Evolutionary conservation across 2,329 filamentous ascomycete genomes (phyloP), one percentile per base, ranked within the genome.

Genomic region (Calonectria montana): DNA sequence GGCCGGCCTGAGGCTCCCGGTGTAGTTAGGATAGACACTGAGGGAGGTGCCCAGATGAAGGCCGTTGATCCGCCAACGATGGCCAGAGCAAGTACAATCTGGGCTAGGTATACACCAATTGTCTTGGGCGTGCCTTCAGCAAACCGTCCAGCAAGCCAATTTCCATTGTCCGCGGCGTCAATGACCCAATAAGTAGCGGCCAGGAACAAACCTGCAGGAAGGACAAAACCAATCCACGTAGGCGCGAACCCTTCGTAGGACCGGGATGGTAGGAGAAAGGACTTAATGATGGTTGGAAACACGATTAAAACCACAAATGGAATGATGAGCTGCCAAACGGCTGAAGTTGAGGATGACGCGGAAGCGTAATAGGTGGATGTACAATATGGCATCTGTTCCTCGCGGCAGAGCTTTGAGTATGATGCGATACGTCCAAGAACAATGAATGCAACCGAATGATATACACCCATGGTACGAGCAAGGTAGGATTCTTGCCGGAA

Each of bases 311-410:
- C 89, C n/a, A 90, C 79, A 77, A 95, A 94, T 0, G 96, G 95
- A 59, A 98, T 93, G 9, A 88, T 83, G 21, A 98, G 88, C 82
- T 98, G 96, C 95, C 96, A 98, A 1, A 92, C 89, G 1, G 96
- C 94, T 3, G 96, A 98, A 1, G 96, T 98, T 0, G 97, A 98
- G 0, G 96, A 98, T 3, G 93, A 94, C 12, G 93, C 91, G 0
- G 96, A 98, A 5, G 95, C 93, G 81, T 99, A 99, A 86, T 98
- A 99, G 0, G 97, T 98, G 2, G 96, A 98, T 66, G 91, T 91
- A 86, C 97, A 99, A 85, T 93, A 97, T 0, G 97, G 97, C 94
- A 98, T 98, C 85, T 99, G 97, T 85, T 99, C 97, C 83, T 99
- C 97, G 70, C 97, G 93, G 82, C 97, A 99, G 23, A 99, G 91